Percentiles rank a stretch among this genome's conserved stretches.
Conservation (phyloP, 805 yeast genomes). For the Lipomyces lipofer region DNA sequence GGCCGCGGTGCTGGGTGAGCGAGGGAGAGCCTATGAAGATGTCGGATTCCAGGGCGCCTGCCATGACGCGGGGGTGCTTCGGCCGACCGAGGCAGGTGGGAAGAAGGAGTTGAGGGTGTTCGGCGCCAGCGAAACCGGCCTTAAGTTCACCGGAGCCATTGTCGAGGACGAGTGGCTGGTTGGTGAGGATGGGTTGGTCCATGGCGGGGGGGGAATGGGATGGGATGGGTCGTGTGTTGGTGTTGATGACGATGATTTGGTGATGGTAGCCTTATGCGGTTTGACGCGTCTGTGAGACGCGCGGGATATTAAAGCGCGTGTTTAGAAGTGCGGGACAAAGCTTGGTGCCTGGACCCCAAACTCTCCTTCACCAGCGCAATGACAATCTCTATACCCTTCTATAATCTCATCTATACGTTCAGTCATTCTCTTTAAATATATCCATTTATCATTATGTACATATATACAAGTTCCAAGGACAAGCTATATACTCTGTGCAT, state of each 20-base stretch:
- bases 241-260: neutral
- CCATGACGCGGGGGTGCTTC: conserved; percentile 80
- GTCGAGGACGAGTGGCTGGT: conserved; percentile 77
- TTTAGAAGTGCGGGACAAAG: too few relatives aligned
- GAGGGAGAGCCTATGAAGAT: conserved; percentile 65
- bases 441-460: neutral
- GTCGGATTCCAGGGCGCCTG: conserved; percentile 65
- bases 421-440: too few relatives aligned
- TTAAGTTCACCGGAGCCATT: conserved; percentile 83
- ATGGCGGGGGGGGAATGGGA: conserved; percentile 2
- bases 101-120: conserved; percentile 65
- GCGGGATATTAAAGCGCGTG: neutral
- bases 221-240: neutral
- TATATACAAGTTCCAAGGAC: neutral
- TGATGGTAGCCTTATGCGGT: neutral
- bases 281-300: neutral
- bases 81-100: conserved; percentile 77
- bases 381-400: too few relatives aligned
- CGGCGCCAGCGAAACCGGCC: conserved; percentile 93
- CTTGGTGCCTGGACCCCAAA: too few relatives aligned
- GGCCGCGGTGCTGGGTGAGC: conserved; percentile 77
- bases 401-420: too few relatives aligned
- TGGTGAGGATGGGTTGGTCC: conserved; percentile 36
- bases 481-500: too few relatives aligned
- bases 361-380: too few relatives aligned